A percentile compares a stretch with the other conserved stretches of the same genome.
Evolutionary conservation across 805 yeast genomes (phyloP).

Genomic region (Yueomyces sp.): DNA sequence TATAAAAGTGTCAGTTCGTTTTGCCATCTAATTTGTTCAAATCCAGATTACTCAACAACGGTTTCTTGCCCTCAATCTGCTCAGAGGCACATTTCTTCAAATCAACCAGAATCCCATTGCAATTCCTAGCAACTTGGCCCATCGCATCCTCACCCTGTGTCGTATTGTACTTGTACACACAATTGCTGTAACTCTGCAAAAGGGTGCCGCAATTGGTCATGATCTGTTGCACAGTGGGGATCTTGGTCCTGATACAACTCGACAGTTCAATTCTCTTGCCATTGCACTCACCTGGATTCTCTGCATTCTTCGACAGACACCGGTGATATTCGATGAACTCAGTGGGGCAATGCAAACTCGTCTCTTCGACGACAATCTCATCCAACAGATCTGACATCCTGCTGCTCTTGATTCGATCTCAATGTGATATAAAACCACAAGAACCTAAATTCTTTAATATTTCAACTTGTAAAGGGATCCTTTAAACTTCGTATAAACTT

Average conservation of each 20-base stretch:
- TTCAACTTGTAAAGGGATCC: too few species aligned
- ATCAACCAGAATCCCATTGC: conserved; percentile 38
- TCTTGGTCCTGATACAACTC: conserved; percentile 46
- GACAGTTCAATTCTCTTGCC: conserved; percentile 45
- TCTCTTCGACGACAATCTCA: conserved; percentile 65
- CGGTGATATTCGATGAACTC: conserved; percentile 60
- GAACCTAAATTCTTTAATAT: too few species aligned
- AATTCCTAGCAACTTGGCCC: conserved; percentile 31
- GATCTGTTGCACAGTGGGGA: conserved; percentile 62
- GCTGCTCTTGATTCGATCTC: background rate
- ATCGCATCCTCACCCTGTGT: conserved; percentile 24
- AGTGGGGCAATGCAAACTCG: conserved; percentile 64
- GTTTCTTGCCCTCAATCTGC: conserved; percentile 8
- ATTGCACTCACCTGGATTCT: conserved; percentile 35
- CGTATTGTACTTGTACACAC: conserved; percentile 33
- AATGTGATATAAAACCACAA: too few species aligned
- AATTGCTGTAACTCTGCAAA: conserved; percentile 51
- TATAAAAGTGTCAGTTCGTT: too few species aligned
- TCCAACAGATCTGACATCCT: conserved; percentile 33
- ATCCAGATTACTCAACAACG: background rate
- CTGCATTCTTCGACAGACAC: conserved; percentile 47
- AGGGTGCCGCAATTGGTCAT: conserved; percentile 45
- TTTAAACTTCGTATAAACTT: background rate
- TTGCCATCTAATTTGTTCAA: too few species aligned
- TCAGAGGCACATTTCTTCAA: conserved; percentile 49